phyloP scores from a whole-genome alignment of 2,329 filamentous ascomycete species.

The Stagonosporopsis vannaccii region DNA sequence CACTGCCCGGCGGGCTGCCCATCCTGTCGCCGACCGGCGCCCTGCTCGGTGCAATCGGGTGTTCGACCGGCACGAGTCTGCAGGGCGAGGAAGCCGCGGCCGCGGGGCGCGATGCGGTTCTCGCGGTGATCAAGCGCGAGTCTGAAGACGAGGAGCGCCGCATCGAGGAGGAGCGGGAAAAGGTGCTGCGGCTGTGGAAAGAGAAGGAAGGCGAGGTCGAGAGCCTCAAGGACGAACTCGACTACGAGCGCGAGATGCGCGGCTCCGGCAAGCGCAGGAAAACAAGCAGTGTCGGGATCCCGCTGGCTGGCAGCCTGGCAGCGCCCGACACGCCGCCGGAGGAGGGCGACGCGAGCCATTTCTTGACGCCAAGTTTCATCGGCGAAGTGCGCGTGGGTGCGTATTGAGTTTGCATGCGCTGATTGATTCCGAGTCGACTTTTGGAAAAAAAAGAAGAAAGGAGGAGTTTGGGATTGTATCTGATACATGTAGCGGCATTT shows the following conservation, averaged over 20 bases:
- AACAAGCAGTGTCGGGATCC: conserved; percentile 18
- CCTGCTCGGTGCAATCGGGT: conserved; percentile 61
- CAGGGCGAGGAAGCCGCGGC: conserved; percentile 61
- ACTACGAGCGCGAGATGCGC: conserved; percentile 6
- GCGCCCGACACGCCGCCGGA: conserved; percentile 32
- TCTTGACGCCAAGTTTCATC: conserved; percentile 28
- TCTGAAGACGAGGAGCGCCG: conserved; percentile 25
- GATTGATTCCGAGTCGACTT: neutral
- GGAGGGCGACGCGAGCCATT: conserved; percentile 24
- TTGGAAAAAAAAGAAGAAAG: too few species aligned
- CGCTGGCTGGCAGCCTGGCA: neutral
- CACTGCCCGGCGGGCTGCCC: conserved; percentile 61
- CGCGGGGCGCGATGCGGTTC: conserved; percentile 59
- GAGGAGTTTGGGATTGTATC: too few species aligned
- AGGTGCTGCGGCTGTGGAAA: conserved; percentile 32
- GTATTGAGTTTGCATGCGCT: neutral
- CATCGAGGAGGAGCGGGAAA: conserved; percentile 29
- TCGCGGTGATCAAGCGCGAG: conserved; percentile 34
- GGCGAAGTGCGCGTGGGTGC: conserved; percentile 29
- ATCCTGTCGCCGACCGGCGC: conserved; percentile 55
- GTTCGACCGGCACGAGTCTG: conserved; percentile 60
- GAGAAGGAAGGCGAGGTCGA: conserved; percentile 34
- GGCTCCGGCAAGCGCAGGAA: conserved; percentile 27
- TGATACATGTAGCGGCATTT: too few species aligned
- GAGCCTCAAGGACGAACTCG: conserved; percentile 27